phyloP scores from a whole-genome alignment of 345 rosid genomes.

The Euphorbia pulcherrima region DNA sequence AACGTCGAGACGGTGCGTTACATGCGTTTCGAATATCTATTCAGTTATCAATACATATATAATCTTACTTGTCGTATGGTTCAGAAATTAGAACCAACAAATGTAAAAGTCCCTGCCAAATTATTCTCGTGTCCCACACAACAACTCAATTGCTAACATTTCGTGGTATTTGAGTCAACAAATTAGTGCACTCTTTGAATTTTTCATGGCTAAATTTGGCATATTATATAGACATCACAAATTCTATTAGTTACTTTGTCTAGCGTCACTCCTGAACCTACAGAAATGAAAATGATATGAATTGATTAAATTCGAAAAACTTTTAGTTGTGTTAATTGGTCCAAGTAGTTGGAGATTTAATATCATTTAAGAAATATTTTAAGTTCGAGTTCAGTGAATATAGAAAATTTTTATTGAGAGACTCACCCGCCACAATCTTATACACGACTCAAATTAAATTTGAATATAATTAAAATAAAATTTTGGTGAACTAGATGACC shows the following conservation, averaged over 20 bases:
- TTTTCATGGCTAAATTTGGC: conserved; percentile 5
- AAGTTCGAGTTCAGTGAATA: too few species aligned
- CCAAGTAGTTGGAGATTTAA: too few species aligned
- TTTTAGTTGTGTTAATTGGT: too few species aligned
- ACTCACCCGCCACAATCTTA: too few species aligned
- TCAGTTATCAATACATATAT: neutral
- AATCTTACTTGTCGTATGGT: conserved; percentile 12
- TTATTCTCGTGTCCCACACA: conserved; percentile 9
- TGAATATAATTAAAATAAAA: too few species aligned
- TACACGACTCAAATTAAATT: too few species aligned
- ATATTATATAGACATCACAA: neutral
- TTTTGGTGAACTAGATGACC: too few species aligned
- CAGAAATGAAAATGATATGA: neutral
- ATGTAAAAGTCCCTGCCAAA: conserved; percentile 14
- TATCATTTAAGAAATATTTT: too few species aligned
- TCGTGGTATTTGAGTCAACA: conserved; percentile 11
- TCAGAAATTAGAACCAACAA: conserved; percentile 12
- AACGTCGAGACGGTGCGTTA: too few species aligned
- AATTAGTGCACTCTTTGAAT: conserved; percentile 14
- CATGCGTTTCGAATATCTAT: too few species aligned
- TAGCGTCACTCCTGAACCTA: neutral
- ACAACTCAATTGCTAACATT: neutral
- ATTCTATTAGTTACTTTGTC: neutral
- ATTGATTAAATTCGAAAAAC: too few species aligned
- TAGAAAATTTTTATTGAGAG: too few species aligned